Conservation (phyloP, 1,139 yeast genomes). For the Cylindricascospora bacillispora region DNA sequence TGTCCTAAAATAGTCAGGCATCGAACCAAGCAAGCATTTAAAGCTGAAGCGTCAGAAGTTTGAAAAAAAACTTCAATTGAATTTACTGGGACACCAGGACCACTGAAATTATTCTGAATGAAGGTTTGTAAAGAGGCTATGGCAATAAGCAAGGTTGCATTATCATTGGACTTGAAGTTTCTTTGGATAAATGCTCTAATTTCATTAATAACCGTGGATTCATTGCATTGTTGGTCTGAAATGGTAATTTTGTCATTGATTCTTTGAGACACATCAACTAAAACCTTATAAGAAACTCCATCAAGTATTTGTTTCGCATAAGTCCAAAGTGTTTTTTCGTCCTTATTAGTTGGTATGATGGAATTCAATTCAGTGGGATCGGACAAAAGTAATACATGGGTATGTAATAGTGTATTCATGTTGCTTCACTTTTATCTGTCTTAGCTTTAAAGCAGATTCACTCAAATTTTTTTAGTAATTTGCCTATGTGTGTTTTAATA, state of each 20-base stretch:
- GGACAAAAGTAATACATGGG: conserved; percentile 15
- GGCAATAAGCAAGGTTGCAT: conserved; percentile 28
- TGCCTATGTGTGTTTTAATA: too few relatives aligned
- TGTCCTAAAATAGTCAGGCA: conserved; percentile 47
- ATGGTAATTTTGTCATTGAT: conserved; percentile 1
- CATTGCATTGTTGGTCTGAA: not conserved
- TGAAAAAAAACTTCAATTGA: conserved; percentile 2
- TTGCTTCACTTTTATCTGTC: too few relatives aligned
- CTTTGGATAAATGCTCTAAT: conserved; percentile 1
- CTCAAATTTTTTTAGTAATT: too few relatives aligned
- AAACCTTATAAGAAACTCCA: conserved; percentile 16
- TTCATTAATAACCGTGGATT: conserved; percentile 3
- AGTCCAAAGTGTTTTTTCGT: conserved; percentile 4
- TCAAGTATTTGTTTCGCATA: conserved; percentile 11
- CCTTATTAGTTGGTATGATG: conserved; percentile 3
- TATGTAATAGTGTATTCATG: conserved; percentile 15
- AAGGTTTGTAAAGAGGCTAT: conserved; percentile 54
- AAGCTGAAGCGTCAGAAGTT: conserved; percentile 6
- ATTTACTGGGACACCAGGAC: conserved; percentile 45
- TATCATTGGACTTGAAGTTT: conserved; percentile 2
- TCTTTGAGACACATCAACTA: conserved; percentile 7
- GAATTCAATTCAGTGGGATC: conserved; percentile 7
- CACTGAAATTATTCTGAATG: conserved; percentile 70
- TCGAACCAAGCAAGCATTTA: conserved; percentile 24
- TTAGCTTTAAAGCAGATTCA: too few relatives aligned